Base-by-base conservation (phyloP, 345 rosid species). In the Euphorbia pulcherrima region DNA sequence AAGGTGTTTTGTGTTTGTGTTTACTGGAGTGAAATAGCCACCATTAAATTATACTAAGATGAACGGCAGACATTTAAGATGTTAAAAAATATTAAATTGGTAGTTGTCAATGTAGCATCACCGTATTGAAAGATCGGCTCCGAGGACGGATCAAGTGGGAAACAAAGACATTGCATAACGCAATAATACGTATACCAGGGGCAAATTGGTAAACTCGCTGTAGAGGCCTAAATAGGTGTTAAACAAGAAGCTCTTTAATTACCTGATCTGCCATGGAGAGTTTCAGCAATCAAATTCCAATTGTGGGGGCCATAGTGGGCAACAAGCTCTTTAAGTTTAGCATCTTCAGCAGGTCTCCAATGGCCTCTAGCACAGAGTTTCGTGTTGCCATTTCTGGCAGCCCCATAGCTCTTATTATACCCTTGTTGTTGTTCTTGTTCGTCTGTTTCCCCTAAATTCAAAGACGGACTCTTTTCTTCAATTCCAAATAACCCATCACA, bases 201-300 rank as follows among this genome's bases (percentile, higher is more conserved):
- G n/a, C n/a, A n/a, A n/a, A n/a, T n/a, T n/a, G n/a, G n/a, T n/a
- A n/a, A n/a, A n/a, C n/a, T n/a, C n/a, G n/a, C n/a, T n/a, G n/a
- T n/a, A n/a, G n/a, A n/a, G n/a, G n/a, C n/a, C n/a, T n/a, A n/a
- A n/a, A n/a, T n/a, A n/a, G 40, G 40, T 39, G 26, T 2, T 9
- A 33, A 13, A 2, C 24, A 2, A 1, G 16, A 9, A 11, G 2
- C 13, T 6, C 28, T 33, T 14, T 2, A 44, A 44, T 44, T 80
- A 91, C 99, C 99, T 82, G 99, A 95, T 88, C 99, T 86, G 46
- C 97, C 97, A 75, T 87, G 82, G 16, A 95, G 80, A 78, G 92
- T 92, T 69, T 92, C 93, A 41, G 99, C 97, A 54, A 95, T 95
- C 59, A 92, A 89, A 81, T 95, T 95, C 99, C 97, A 95, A 73